Conservation (phyloP, 352 stramenopile genomes). For the Globisporangium iwayamae region DNA sequence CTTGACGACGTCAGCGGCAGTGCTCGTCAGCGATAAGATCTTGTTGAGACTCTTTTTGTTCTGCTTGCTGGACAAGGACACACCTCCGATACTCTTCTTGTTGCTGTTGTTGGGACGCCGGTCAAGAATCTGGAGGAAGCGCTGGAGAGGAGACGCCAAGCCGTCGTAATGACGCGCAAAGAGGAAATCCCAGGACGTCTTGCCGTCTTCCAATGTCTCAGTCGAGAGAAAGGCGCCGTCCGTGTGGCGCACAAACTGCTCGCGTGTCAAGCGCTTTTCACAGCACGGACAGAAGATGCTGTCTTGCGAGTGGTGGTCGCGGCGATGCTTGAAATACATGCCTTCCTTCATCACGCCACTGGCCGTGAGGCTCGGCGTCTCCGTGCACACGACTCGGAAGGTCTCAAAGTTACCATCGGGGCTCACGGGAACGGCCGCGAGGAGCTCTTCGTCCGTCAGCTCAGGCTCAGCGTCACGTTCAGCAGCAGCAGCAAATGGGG, state of each 20-base stretch:
- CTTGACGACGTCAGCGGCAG: background rate
- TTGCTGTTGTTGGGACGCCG: background rate
- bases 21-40: background rate
- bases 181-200: slow-evolving; percentile 9
- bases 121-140: slow-evolving; percentile 9
- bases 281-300: slow-evolving; percentile 11
- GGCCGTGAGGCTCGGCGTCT: slow-evolving; percentile 5
- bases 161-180: slow-evolving; percentile 12
- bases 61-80: background rate
- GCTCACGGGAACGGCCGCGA: background rate
- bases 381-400: slow-evolving; percentile 12
- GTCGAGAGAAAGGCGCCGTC: background rate
- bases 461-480: background rate
- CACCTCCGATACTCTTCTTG: background rate
- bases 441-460: background rate
- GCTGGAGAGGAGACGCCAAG: background rate
- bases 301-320: background rate
- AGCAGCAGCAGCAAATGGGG: background rate
- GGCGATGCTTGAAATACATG: background rate
- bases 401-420: background rate
- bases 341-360: slow-evolving; percentile 2
- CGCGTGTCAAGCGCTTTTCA: slow-evolving; percentile 4
- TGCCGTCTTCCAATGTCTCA: background rate
- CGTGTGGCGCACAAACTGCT: slow-evolving; percentile 15
- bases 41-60: background rate